Base-by-base conservation (phyloP, 2,329 filamentous ascomycete genomes). In the Colletotrichum agaves region DNA sequence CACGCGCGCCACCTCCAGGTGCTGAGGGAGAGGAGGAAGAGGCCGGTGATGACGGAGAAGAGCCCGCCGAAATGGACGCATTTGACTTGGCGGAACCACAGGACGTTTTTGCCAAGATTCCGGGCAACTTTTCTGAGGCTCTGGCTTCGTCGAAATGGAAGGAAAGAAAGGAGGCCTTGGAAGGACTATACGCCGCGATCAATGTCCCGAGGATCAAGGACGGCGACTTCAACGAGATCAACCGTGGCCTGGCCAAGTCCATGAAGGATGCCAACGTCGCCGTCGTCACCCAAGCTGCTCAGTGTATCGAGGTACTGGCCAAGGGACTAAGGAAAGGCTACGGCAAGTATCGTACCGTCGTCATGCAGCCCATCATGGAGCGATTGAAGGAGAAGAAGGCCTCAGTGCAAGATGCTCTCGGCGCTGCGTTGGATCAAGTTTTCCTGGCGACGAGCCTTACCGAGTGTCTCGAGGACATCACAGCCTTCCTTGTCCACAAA, bases 231-330 rank as follows among this genome's bases (percentile, higher is more conserved):
- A 88, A 91, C 76, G 95, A 98, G 74, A 86, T 98, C 72, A 89
- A 93, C 63, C 88, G 93, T 69, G 91, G 89, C 4, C 85, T 98
- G 61, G 95, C 96, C 49, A 99, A 98, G 80, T 93, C 89, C 73
- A 99, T 99, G 96, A 99, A 99, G 79, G 97, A 99, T 73, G 96
- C 97, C 73, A 99, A 99, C 76, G 91, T 99, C 72, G 91, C 93
- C 5, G 96, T 98, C 55, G 96, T 98, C 19, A 96, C 92, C 2
- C 91, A 96, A 71, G 95, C 97, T 5, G 96, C 95, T 3, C 94
- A 97, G 74, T 97, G 95, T 79, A 91, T 98, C 37, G 94, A 98
- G 74, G 87, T 92, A 31, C 83, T 99, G 27, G 95, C 94, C 50
- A 96, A 93, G 74, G 96, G 96, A 55, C 78, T 99, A 69, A 90